phyloP scores from a whole-genome alignment of 345 rosid genomes.

The Ceriops zippeliana region DNA sequence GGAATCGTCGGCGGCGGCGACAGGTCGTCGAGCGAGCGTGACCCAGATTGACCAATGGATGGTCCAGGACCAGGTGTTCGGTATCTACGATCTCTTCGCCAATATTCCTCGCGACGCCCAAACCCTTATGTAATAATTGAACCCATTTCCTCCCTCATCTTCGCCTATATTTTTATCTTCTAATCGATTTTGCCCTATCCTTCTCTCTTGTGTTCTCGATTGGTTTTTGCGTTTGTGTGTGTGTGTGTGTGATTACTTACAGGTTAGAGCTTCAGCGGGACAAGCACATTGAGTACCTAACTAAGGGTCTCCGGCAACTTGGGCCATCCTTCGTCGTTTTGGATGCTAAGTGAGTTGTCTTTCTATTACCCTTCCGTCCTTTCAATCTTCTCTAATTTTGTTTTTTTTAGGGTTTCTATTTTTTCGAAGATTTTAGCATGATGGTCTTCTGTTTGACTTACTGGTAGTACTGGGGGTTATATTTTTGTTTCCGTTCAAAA shows the following conservation, averaged over 20 bases:
- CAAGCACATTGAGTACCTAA: constrained; percentile 66
- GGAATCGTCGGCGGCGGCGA: not conserved
- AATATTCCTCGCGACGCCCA: constrained; percentile 42
- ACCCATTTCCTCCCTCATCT: not conserved
- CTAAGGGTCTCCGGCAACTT: constrained; percentile 57
- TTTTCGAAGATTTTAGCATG: not conserved
- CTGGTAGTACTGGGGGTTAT: no score
- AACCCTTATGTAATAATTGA: constrained; percentile 39
- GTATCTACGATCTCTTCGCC: constrained; percentile 49
- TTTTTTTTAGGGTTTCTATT: not conserved
- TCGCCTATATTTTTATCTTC: not conserved
- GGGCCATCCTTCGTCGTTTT: constrained; percentile 55
- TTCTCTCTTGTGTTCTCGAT: no score
- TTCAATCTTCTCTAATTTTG: not conserved
- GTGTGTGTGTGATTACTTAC: not conserved
- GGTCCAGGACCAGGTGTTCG: constrained; percentile 57
- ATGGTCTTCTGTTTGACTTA: no score
- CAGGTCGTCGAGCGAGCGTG: constrained; percentile 31
- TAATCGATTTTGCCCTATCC: not conserved
- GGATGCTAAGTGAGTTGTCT: constrained; percentile 65
- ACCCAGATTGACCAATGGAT: constrained; percentile 62
- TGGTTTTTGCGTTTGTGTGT: not conserved
- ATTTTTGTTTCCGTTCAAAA: no score
- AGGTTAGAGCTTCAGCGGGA: constrained; percentile 84
- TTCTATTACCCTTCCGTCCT: not conserved